phyloP scores from a whole-genome alignment of 495 filamentous ascomycete genomes.

The Aspergillus wentii region DNA sequence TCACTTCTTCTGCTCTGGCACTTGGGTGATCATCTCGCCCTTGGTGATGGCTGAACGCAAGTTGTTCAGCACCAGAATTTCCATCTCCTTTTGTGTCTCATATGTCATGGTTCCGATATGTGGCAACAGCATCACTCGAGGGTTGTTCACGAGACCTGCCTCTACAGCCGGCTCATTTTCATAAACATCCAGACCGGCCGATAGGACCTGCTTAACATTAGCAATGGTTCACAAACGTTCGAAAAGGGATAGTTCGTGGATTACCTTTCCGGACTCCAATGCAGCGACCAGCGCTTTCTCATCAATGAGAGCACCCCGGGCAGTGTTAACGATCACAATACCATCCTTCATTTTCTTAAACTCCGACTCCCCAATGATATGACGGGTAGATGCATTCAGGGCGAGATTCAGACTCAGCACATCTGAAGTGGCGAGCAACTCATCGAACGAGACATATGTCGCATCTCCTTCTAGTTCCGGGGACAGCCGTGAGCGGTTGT shows the following conservation, averaged over 20 bases:
- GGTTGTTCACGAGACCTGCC: slow-evolving; percentile 62
- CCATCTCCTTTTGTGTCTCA: slow-evolving; percentile 72
- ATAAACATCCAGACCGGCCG: slow-evolving; percentile 71
- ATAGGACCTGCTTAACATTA: slow-evolving; percentile 35
- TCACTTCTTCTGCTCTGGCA: slow-evolving; percentile 60
- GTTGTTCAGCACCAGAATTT: slow-evolving; percentile 67
- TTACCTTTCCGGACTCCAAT: slow-evolving; percentile 63
- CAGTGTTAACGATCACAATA: slow-evolving; percentile 78
- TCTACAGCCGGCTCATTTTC: slow-evolving; percentile 74
- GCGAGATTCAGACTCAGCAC: slow-evolving; percentile 76
- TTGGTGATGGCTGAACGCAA: slow-evolving; percentile 57
- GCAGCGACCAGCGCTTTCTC: slow-evolving; percentile 71
- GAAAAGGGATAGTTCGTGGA: slow-evolving; percentile 5
- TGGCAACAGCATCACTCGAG: slow-evolving; percentile 67
- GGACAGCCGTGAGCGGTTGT: slow-evolving; percentile 58
- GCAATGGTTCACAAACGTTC: slow-evolving; percentile 1
- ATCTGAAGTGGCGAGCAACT: slow-evolving; percentile 63
- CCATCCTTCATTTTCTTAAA: slow-evolving; percentile 71
- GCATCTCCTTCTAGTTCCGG: slow-evolving; percentile 52
- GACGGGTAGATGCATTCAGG: slow-evolving; percentile 57
- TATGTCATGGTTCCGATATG: slow-evolving; percentile 73
- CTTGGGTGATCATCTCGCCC: slow-evolving; percentile 62
- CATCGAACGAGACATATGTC: slow-evolving; percentile 62
- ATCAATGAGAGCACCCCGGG: slow-evolving; percentile 73
- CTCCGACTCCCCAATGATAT: slow-evolving; percentile 63